phyloP scores from a whole-genome alignment of 2,329 filamentous ascomycete species.

The Fusarium gaditjirri region DNA sequence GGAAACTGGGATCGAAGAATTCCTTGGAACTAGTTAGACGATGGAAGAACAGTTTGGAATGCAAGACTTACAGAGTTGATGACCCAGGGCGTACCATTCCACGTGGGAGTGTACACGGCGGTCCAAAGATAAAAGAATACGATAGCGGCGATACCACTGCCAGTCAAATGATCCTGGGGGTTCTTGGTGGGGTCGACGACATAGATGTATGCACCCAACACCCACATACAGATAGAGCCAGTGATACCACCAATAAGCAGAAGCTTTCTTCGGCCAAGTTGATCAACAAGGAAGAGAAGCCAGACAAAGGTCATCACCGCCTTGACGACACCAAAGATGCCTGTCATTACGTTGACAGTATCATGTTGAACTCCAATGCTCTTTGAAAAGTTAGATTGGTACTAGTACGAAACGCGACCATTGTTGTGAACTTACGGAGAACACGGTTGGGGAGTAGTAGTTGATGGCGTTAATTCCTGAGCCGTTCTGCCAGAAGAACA shows the following conservation, averaged over 20 bases:
- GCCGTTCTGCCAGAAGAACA: constrained; percentile 76
- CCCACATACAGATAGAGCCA: constrained; percentile 69
- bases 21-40: background rate
- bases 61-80: constrained; percentile 8
- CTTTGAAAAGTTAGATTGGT: background rate
- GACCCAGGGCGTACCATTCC: constrained; percentile 73
- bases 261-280: constrained; percentile 56
- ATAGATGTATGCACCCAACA: constrained; percentile 67
- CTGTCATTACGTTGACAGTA: constrained; percentile 64
- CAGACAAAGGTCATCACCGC: constrained; percentile 71
- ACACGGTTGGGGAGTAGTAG: constrained; percentile 41
- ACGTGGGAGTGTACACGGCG: constrained; percentile 64
- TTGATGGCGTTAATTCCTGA: constrained; percentile 56
- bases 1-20: constrained; percentile 63
- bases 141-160: constrained; percentile 65
- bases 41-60: rapidly evolving
- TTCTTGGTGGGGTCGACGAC: constrained; percentile 50
- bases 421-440: background rate
- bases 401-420: rapidly evolving
- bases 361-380: constrained; percentile 20
- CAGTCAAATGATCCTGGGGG: constrained; percentile 48
- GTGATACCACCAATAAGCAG: constrained; percentile 69
- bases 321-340: constrained; percentile 75
- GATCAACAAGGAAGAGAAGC: constrained; percentile 72
- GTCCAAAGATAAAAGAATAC: constrained; percentile 75